Base-by-base conservation (phyloP, 306 rosid genomes). In the Trichosanthes cucumerina region DNA sequence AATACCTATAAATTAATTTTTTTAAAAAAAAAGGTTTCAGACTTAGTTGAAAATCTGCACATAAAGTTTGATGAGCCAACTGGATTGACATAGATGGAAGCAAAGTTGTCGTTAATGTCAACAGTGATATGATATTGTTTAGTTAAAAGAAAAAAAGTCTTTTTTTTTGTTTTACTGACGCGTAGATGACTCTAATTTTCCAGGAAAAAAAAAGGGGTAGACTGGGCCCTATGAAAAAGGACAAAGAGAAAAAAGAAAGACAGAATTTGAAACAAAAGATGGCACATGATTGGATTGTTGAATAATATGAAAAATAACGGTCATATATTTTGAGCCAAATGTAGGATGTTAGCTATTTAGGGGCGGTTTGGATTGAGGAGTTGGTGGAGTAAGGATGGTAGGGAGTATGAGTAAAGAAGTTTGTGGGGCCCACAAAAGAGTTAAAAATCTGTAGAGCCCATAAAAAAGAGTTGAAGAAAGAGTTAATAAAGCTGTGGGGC, bases 251-350 rank as follows among this genome's bases (percentile, higher is more conserved):
- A 12, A 28, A 60, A 60, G 5, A 14, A 1, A 58, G 64, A 58
- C 64, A 24, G 18, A 5, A 24, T 3, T 62, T 28, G 52, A 68
- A 64, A 64, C 50, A 68, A n/a, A 68, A 39, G 52, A 68, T 68
- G 14, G 75, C 75, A 68, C 75, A 39, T 68, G 75, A 68, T 68
- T 68, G 75, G 75, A 39, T 65, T 16, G 41, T 63, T 33, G 43
- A 31, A 63, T 63, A 14, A 65, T 18, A 47, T 65, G 72, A 65
- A 63, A 2, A 65, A 65, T 65, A 6, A 12, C 36, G 72, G 72
- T 65, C 46, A 18, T 64, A 34, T 46, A 64, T 65, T 65, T 34
- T 24, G 69, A 63, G 23, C 43, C 43, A 60, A 34, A 65, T 65
- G 47, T 65, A 36, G 43, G 70, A 63, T 63, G 11, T 15, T 6